Evolutionary conservation across 2,329 filamentous ascomycete genomes (phyloP), one percentile per base, ranked within the genome.

Genomic region (Fusarium compactum): DNA sequence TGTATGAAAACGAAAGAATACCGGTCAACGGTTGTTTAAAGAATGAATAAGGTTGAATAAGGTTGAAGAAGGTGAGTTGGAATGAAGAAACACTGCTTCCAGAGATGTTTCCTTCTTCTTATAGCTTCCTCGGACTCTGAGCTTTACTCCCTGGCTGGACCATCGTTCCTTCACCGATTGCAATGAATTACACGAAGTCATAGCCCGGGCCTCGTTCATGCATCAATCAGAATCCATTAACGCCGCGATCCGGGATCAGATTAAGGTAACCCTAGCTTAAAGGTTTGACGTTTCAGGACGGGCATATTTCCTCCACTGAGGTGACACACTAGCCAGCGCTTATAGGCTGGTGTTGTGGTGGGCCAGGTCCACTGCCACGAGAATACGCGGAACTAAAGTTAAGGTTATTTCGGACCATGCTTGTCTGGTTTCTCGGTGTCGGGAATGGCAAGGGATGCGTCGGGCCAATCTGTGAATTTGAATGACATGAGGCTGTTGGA

Each of bases 261-360:
- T 11, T 41, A 25, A 25, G 12, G 16, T 41, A 24, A 25, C 10
- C 18, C 24, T 25, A n/a, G 32, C 20, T 15, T 20, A 22, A n/a
- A 27, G 52, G 29, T 55, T 55, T 46, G 20, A 29, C 10, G 52
- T 55, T 55, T 58, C 45, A 58, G 32, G 55, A 8, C 11, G 32
- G 34, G 24, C 20, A 24, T 25, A 58, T 43, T 58, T 58, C 55
- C 55, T 58, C 55, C 55, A 58, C 55, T 58, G 32, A 41, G 45
- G 25, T 58, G 55, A 58, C 55, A 52, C 32, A 58, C 55, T 29
- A 58, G 30, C n/a, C 12, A 6, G 12, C 10, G 20, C 41, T 52
- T n/a, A 58, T 58, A 58, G 55, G 45, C 34, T 58, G 16, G n/a
- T 18, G 27, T 29, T 14, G 20, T 22, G 45, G 52, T 25, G 8